Conservation (phyloP, 202 grass and related monocot genomes). For the Setaria viridis region DNA sequence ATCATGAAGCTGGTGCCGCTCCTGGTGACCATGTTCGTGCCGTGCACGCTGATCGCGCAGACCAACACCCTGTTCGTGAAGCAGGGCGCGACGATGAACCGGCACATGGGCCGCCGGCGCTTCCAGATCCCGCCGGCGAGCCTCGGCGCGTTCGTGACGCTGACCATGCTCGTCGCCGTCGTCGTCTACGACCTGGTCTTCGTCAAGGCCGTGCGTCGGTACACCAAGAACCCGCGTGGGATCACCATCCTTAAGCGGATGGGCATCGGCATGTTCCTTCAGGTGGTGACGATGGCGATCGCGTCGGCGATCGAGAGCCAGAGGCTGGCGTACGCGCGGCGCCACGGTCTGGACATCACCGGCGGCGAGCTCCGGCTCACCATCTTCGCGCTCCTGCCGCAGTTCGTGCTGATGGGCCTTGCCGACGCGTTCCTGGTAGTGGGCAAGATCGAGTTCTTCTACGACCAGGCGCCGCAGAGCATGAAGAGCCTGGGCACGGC, state of each 20-base stretch:
- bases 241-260: constrained; percentile 76
- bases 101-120: constrained; percentile 56
- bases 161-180: constrained; percentile 70
- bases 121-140: constrained; percentile 73
- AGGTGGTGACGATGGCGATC: constrained; percentile 64
- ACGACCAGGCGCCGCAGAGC: constrained; percentile 81
- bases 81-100: constrained; percentile 72
- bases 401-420: constrained; percentile 84
- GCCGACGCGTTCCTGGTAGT: constrained; percentile 73
- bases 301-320: constrained; percentile 49
- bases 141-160: constrained; percentile 64
- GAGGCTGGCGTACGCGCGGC: constrained; percentile 47
- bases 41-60: constrained; percentile 74
- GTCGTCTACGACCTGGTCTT: constrained; percentile 67
- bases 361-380: constrained; percentile 33
- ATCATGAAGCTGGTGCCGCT: constrained; percentile 63
- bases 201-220: constrained; percentile 40
- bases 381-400: constrained; percentile 81
- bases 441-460: constrained; percentile 78
- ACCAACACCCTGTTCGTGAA: constrained; percentile 76
- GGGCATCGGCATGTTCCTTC: constrained; percentile 57
- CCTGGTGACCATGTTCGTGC: constrained; percentile 63
- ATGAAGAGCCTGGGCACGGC: constrained; percentile 94
- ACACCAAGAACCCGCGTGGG: constrained; percentile 73
- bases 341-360: constrained; percentile 20